phyloP scores from a whole-genome alignment of 306 rosid genomes.

The Geum urbanum region DNA sequence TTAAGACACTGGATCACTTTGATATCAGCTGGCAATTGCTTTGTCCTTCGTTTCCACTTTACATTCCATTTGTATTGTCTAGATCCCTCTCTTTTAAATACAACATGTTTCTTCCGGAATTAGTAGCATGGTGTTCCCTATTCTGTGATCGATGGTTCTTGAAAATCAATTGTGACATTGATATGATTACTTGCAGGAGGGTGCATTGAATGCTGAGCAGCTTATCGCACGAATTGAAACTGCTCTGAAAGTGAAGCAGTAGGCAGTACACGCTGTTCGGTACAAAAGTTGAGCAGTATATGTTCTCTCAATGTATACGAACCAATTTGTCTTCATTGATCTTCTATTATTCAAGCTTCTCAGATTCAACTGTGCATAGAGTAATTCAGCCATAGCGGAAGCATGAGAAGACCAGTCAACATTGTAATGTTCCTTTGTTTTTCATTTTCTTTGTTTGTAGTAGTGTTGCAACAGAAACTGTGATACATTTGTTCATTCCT shows the following conservation, averaged over 20 bases:
- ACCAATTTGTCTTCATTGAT: neutral
- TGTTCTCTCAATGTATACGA: neutral
- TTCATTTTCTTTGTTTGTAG: neutral
- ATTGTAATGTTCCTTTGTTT: neutral
- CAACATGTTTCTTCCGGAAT: neutral
- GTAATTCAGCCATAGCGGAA: neutral
- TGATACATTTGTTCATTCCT: neutral
- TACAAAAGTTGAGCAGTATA: neutral
- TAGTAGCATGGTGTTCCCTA: neutral
- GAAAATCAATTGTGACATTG: neutral
- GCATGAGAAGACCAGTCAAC: conserved; percentile 4
- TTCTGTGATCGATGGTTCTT: neutral
- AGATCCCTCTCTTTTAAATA: too few species aligned
- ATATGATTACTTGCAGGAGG: conserved; percentile 58
- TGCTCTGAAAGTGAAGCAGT: conserved; percentile 59
- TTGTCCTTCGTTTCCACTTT: neutral
- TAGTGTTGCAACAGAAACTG: neutral
- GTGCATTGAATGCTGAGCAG: conserved; percentile 71
- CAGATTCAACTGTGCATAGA: neutral
- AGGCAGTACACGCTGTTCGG: conserved; percentile 33
- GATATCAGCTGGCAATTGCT: neutral
- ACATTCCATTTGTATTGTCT: too few species aligned
- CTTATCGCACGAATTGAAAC: conserved; percentile 68
- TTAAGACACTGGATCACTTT: neutral
- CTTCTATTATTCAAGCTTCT: neutral